phyloP scores from a whole-genome alignment of 805 yeast genomes.

The Candida hispaniensis region DNA sequence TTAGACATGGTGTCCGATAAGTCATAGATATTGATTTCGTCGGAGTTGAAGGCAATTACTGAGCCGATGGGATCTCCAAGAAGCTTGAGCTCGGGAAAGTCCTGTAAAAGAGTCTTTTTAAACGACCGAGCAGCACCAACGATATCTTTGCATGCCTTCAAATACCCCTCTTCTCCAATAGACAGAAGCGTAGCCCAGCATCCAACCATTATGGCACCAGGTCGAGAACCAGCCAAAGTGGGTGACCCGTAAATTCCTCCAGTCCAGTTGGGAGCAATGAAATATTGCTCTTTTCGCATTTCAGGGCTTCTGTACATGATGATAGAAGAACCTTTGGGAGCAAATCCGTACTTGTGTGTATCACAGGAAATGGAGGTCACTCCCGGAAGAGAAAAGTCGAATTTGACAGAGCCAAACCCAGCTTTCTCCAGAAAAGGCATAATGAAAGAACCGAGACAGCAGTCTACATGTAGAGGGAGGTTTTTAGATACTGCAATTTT shows the following conservation, averaged over 20 bases:
- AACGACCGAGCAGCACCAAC: conserved; percentile 53
- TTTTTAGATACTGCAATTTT: conserved; percentile 49
- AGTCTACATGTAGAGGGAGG: conserved; percentile 92
- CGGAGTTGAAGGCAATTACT: conserved; percentile 68
- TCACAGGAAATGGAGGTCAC: conserved; percentile 99
- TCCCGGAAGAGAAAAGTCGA: conserved; percentile 76
- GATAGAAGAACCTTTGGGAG: conserved; percentile 91
- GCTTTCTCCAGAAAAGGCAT: conserved; percentile 67
- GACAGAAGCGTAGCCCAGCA: conserved; percentile 90
- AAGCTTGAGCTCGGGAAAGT: conserved; percentile 47
- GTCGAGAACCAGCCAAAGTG: conserved; percentile 91
- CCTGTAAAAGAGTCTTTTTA: conserved; percentile 36
- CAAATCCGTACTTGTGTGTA: conserved; percentile 98
- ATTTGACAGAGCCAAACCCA: conserved; percentile 43
- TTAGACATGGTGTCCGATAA: conserved; percentile 59
- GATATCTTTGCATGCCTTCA: conserved; percentile 52
- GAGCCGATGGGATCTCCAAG: conserved; percentile 81
- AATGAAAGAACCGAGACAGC: conserved; percentile 88
- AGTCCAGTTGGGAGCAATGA: conserved; percentile 71
- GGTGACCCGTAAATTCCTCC: conserved; percentile 97
- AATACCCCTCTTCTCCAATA: conserved; percentile 79
- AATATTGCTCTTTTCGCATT: conserved; percentile 74
- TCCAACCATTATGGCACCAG: conserved; percentile 95
- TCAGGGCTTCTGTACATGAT: conserved; percentile 71
- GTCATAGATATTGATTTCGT: conserved; percentile 56